Percentiles rank a stretch among this genome's conserved stretches.
phyloP scores from a whole-genome alignment of 2,329 filamentous ascomycete species.

The Apiospora hydei region DNA sequence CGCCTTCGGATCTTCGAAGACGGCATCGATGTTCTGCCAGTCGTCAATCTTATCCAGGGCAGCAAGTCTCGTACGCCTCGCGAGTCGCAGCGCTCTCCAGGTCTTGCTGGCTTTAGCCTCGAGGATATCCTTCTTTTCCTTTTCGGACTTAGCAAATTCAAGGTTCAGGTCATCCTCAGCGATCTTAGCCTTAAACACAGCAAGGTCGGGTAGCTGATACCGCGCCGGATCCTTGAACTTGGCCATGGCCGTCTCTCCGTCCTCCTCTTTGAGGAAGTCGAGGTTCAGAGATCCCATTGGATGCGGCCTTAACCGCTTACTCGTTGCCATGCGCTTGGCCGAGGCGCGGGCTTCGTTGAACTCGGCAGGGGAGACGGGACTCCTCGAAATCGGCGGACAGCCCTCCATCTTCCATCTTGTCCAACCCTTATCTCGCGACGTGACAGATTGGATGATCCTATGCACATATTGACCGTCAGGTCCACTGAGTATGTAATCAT shows the following conservation, averaged over 20 bases:
- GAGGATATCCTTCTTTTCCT: conserved; percentile 61
- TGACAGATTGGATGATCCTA: conserved; percentile 94
- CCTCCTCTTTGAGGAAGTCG: conserved; percentile 76
- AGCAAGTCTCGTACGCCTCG: conserved; percentile 75
- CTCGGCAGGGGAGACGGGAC: conserved; percentile 71
- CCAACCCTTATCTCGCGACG: conserved; percentile 98
- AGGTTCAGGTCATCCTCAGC: conserved; percentile 85
- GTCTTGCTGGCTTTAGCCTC: conserved; percentile 86
- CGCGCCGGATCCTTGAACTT: conserved; percentile 71
- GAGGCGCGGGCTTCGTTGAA: conserved; percentile 74
- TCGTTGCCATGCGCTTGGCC: conserved; percentile 71
- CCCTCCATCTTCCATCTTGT: conserved; percentile 97
- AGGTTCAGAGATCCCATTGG: conserved; percentile 79
- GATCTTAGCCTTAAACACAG: conserved; percentile 76
- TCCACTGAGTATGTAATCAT: conserved; percentile 81
- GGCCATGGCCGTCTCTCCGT: conserved; percentile 68
- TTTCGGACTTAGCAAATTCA: conserved; percentile 75
- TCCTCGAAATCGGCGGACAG: conserved; percentile 84
- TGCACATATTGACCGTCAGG: conserved; percentile 91
- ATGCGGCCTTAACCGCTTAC: conserved; percentile 72
- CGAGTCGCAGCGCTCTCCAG: conserved; percentile 87
- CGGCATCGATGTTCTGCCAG: conserved; percentile 70
- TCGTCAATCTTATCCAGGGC: conserved; percentile 89
- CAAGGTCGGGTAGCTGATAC: conserved; percentile 73
- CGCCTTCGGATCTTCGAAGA: conserved; percentile 60